Evolutionary conservation across 805 yeast genomes (phyloP).

Genomic region (Schwanniomyces vanrijiae): DNA sequence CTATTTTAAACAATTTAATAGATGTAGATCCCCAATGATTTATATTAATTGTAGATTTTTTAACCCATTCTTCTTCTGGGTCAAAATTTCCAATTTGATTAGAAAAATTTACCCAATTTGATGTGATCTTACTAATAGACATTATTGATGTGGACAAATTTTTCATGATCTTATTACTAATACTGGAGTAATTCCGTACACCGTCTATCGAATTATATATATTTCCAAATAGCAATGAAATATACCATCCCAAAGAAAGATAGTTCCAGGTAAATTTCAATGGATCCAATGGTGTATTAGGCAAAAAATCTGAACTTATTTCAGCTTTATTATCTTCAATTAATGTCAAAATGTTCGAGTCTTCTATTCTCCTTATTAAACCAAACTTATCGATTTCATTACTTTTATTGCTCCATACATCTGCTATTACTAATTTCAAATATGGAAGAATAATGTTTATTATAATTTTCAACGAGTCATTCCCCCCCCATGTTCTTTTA

Average conservation of each 20-base stretch:
- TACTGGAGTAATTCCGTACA: conserved; percentile 20
- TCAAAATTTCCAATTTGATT: conserved; percentile 12
- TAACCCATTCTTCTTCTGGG: conserved; percentile 20
- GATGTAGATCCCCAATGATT: conserved; percentile 56
- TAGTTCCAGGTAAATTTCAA: conserved; percentile 63
- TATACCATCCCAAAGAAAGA: conserved; percentile 74
- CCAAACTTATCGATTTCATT: conserved; percentile 22
- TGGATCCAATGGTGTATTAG: conserved; percentile 40
- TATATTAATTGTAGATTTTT: conserved; percentile 28
- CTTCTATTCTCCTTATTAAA: conserved; percentile 42
- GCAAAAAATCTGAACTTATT: conserved; percentile 43
- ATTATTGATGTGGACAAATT: conserved; percentile 37
- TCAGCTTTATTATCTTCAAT: conserved; percentile 22
- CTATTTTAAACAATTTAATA: conserved; percentile 50
- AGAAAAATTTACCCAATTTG: conserved; percentile 38
- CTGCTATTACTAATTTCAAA: conserved; percentile 26
- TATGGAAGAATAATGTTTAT: conserved; percentile 40
- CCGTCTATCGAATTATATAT: conserved; percentile 38
- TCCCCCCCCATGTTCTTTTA: conserved; percentile 57
- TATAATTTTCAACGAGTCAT: conserved; percentile 44
- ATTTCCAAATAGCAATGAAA: conserved; percentile 60
- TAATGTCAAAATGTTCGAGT: conserved; percentile 26
- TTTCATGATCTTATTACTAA: conserved; percentile 34
- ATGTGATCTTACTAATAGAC: conserved; percentile 38
- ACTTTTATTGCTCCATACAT: conserved; percentile 21